Conservation (phyloP, 192 early-diverging fungal genomes). For the Mortierella hygrophila region DNA sequence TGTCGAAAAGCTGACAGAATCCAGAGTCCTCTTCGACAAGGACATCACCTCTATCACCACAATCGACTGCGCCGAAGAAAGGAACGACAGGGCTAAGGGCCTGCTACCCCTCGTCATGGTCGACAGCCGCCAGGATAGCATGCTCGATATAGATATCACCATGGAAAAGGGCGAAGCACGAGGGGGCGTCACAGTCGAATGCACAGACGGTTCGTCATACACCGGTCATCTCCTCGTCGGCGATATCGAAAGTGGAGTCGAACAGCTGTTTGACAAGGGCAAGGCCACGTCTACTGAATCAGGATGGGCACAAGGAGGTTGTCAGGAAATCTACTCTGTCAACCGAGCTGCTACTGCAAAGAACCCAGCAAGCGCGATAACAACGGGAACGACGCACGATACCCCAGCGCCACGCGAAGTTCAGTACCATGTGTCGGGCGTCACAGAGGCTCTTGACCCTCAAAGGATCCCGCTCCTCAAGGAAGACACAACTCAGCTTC, state of each 20-base stretch:
- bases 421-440: constrained; percentile 41
- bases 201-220: constrained; percentile 39
- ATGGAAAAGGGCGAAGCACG: constrained; percentile 15
- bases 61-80: neutral
- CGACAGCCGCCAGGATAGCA: constrained; percentile 21
- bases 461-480: constrained; percentile 42
- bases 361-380: neutral
- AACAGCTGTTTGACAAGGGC: neutral
- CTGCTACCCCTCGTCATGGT: neutral
- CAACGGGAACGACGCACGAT: neutral
- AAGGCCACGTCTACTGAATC: neutral
- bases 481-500: constrained; percentile 44
- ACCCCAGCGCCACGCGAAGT: constrained; percentile 13
- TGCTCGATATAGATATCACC: constrained; percentile 16
- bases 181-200: constrained; percentile 39
- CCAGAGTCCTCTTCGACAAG: constrained; percentile 39
- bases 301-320: neutral
- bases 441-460: constrained; percentile 43
- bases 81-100: neutral
- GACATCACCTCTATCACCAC: constrained; percentile 15
- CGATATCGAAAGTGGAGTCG: constrained; percentile 30
- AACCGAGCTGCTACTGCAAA: neutral
- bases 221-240: constrained; percentile 30
- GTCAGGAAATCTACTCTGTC: no score
- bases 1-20: constrained; percentile 45